Conservation (phyloP, 2,329 filamentous ascomycete genomes). For the Stromatinia cepivora region DNA sequence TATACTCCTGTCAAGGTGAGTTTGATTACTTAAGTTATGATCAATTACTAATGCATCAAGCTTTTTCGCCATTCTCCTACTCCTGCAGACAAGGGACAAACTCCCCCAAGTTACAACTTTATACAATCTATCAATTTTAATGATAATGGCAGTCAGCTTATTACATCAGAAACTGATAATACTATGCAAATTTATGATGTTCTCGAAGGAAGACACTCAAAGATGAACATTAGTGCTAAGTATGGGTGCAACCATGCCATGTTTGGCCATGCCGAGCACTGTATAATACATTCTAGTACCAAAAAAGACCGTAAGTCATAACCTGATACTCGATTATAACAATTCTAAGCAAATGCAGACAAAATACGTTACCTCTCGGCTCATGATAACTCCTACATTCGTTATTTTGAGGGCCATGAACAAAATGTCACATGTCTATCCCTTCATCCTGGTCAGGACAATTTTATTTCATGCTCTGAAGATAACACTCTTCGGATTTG, state of each 20-base stretch:
- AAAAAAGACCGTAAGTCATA: slow-evolving; percentile 76
- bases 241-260: slow-evolving; percentile 93
- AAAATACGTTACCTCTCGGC: slow-evolving; percentile 84
- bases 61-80: slow-evolving; percentile 59
- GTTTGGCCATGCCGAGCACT: slow-evolving; percentile 85
- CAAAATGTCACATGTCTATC: slow-evolving; percentile 79
- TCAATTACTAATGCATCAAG: slow-evolving; percentile 41
- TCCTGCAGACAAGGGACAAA: slow-evolving; percentile 45
- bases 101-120: slow-evolving; percentile 48
- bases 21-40: slow-evolving; percentile 6
- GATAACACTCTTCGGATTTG: slow-evolving; percentile 92
- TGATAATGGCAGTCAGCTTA: slow-evolving; percentile 87
- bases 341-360: slow-evolving; percentile 49
- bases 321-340: background rate
- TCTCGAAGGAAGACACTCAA: slow-evolving; percentile 84
- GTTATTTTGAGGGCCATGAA: slow-evolving; percentile 92
- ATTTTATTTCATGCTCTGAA: slow-evolving; percentile 86
- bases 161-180: slow-evolving; percentile 90
- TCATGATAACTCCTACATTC: slow-evolving; percentile 94
- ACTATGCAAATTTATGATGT: slow-evolving; percentile 95
- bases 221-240: slow-evolving; percentile 90
- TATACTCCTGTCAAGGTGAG: slow-evolving; percentile 79
- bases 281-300: slow-evolving; percentile 93
- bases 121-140: slow-evolving; percentile 95
- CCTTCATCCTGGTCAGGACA: slow-evolving; percentile 82